Evolutionary conservation across 2,329 filamentous ascomycete genomes (phyloP).

Genomic region (Cercospora beticola): DNA sequence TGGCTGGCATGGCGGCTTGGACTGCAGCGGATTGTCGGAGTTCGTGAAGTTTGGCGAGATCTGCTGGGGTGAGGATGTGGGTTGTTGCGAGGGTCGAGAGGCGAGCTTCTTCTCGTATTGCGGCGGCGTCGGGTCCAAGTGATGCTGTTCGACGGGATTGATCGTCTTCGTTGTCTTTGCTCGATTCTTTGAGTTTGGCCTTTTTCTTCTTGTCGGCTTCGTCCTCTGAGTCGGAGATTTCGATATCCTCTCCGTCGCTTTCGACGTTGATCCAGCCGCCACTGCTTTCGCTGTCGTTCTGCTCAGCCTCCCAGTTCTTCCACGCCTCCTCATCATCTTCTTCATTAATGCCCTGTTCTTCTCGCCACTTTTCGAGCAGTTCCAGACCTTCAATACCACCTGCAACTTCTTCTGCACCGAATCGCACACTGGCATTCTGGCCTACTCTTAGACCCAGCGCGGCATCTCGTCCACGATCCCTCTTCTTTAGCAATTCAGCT

Average conservation of each 20-base stretch:
- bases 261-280: constrained; percentile 92
- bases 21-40: constrained; percentile 73
- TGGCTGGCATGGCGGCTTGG: constrained; percentile 58
- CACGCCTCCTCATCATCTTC: constrained; percentile 59
- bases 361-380: constrained; percentile 88
- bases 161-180: constrained; percentile 20
- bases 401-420: constrained; percentile 71
- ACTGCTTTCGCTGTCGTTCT: constrained; percentile 65
- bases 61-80: constrained; percentile 89
- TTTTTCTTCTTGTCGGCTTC: constrained; percentile 55
- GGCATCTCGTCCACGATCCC: constrained; percentile 88
- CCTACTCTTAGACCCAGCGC: constrained; percentile 77
- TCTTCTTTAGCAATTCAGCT: constrained; percentile 82
- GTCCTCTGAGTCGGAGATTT: constrained; percentile 71
- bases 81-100: constrained; percentile 80
- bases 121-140: constrained; percentile 33
- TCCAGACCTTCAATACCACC: constrained; percentile 91
- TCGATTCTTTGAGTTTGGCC: constrained; percentile 19
- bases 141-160: constrained; percentile 37
- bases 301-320: constrained; percentile 62
- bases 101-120: constrained; percentile 36
- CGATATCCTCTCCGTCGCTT: constrained; percentile 74
- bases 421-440: constrained; percentile 72
- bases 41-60: constrained; percentile 91
- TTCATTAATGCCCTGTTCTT: constrained; percentile 71